Conservation (phyloP, 169 alveolate species). For the Plasmodium yoelii region DNA sequence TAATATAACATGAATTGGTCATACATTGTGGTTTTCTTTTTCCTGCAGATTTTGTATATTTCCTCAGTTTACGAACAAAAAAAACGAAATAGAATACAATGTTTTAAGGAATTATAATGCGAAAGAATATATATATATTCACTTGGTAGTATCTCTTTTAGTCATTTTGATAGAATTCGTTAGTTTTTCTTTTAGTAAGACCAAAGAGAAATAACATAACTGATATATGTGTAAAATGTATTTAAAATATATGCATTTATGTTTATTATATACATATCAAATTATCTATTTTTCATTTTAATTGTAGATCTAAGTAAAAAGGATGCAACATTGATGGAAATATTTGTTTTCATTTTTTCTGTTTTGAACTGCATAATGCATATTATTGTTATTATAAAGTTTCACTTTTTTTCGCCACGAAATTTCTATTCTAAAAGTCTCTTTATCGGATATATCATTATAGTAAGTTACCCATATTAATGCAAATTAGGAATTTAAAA, state of each 20-base stretch:
- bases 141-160: slow-evolving; percentile 39
- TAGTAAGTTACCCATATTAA: slow-evolving; percentile 36
- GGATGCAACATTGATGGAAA: slow-evolving; percentile 33
- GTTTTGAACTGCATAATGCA: slow-evolving; percentile 74
- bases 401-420: slow-evolving; percentile 34
- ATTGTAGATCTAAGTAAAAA: slow-evolving; percentile 36
- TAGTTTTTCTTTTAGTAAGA: slow-evolving; percentile 48
- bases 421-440: slow-evolving; percentile 28
- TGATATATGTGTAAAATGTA: too few species aligned
- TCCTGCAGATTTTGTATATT: slow-evolving; percentile 28
- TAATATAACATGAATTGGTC: too few species aligned
- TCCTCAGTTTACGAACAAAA: slow-evolving; percentile 50
- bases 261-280: neutral
- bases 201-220: neutral
- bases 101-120: slow-evolving; percentile 31
- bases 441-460: slow-evolving; percentile 50
- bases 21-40: neutral
- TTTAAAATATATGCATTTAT: neutral
- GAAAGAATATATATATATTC: slow-evolving; percentile 68
- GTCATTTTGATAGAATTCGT: slow-evolving; percentile 41
- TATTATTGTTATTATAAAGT: slow-evolving; percentile 56
- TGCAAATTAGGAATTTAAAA: neutral
- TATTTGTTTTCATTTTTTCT: slow-evolving; percentile 48
- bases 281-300: neutral
- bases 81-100: slow-evolving; percentile 61